phyloP scores from a whole-genome alignment of 139 green algal species.

The Asterochloris sp. region DNA sequence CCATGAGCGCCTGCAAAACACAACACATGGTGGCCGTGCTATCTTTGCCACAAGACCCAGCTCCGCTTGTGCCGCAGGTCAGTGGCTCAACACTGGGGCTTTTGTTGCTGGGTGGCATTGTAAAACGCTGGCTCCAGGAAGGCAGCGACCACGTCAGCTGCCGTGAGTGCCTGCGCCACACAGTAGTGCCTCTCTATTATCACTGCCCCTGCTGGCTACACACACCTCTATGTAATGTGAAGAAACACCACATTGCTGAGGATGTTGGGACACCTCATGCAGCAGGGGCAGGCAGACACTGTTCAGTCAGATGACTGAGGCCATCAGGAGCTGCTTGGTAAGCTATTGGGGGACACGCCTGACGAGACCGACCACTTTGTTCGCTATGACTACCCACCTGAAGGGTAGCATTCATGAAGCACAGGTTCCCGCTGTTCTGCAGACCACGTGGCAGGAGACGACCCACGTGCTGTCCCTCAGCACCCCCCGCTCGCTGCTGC shows the following conservation, averaged over 20 bases:
- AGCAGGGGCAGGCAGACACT: background rate
- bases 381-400: slow-evolving; percentile 34
- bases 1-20: slow-evolving; percentile 65
- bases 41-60: too few species aligned
- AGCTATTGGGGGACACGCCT: background rate
- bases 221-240: too few species aligned
- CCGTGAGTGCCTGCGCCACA: background rate
- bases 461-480: background rate
- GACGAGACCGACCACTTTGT: background rate
- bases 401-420: slow-evolving; percentile 78
- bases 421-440: slow-evolving; percentile 77
- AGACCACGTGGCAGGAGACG: slow-evolving; percentile 59
- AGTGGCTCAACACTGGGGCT: background rate
- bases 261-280: background rate
- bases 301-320: background rate
- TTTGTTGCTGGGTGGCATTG: background rate
- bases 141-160: background rate
- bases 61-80: background rate
- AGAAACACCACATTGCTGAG: too few species aligned
- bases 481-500: background rate
- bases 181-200: too few species aligned
- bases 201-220: too few species aligned
- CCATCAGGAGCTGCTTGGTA: background rate
- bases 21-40: background rate
- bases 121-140: background rate